Percentiles rank a stretch among this genome's conserved stretches.
These are phyloP conservation scores for Verbascum thapsus DNA, from an alignment of 257 asterid genomes.

Conservation along the genomic window DNA sequence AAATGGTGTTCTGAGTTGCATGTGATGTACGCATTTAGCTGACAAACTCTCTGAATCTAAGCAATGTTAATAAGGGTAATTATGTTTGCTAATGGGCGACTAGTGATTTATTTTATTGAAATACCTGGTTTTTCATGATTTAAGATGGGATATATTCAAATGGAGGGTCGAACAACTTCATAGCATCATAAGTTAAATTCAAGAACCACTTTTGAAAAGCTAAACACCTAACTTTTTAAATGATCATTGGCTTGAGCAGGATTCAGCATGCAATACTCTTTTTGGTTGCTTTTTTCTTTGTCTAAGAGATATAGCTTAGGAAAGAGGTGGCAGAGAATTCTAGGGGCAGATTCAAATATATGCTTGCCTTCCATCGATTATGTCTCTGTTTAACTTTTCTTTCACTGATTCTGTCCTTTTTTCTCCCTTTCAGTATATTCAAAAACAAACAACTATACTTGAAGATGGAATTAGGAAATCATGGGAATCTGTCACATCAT, in stretches of 20 bases:
- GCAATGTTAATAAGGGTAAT: neutral
- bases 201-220: slow-evolving; percentile 9
- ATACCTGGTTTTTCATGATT: neutral
- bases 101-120: neutral
- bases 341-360: slow-evolving; percentile 18
- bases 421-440: slow-evolving; percentile 69
- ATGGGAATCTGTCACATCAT: slow-evolving; percentile 61
- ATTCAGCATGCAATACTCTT: slow-evolving; percentile 20
- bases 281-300: slow-evolving; percentile 5
- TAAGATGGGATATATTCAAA: slow-evolving; percentile 1
- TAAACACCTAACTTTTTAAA: neutral
- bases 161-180: slow-evolving; percentile 10
- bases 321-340: neutral
- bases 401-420: slow-evolving; percentile 25
- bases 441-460: slow-evolving; percentile 66
- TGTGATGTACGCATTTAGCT: neutral
- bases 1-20: slow-evolving; percentile 20
- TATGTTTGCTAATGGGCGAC: neutral
- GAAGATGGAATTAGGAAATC: slow-evolving; percentile 87
- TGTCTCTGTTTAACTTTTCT: neutral
- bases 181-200: slow-evolving; percentile 8
- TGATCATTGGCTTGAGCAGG: slow-evolving; percentile 6
- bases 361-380: neutral
- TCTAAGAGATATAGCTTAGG: slow-evolving; percentile 16
- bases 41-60: neutral